Evolutionary conservation across 306 rosid genomes (phyloP).

Genomic region (Quercus robur): DNA sequence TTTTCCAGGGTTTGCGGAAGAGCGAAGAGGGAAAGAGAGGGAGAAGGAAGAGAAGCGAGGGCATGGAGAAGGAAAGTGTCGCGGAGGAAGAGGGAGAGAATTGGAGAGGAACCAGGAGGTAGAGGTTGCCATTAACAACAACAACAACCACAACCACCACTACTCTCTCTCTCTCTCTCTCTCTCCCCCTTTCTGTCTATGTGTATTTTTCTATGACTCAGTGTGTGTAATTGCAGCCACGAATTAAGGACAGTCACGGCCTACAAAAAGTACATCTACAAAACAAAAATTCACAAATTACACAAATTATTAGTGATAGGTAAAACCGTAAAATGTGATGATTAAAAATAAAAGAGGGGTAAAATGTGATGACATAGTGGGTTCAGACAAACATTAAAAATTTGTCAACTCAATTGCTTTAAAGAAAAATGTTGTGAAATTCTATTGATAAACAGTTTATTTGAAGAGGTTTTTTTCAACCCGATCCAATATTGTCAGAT

Average conservation of each 20-base stretch:
- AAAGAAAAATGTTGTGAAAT: too few relatives aligned
- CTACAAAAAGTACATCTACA: too few relatives aligned
- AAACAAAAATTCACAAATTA: too few relatives aligned
- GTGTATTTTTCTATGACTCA: neutral
- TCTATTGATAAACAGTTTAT: too few relatives aligned
- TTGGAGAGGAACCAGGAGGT: constrained; percentile 56
- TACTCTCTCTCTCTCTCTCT: neutral
- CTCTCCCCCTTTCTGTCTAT: neutral
- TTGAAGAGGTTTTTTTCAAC: too few relatives aligned
- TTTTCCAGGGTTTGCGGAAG: constrained; percentile 16
- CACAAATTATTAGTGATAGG: too few relatives aligned
- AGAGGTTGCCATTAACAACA: constrained; percentile 69
- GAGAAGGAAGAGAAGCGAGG: neutral
- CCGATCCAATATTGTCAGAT: too few relatives aligned
- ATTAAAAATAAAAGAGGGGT: too few relatives aligned
- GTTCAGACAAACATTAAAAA: too few relatives aligned
- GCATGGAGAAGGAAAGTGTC: constrained; percentile 6
- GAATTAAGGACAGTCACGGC: neutral
- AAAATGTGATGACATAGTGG: too few relatives aligned
- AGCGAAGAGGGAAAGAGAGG: constrained; percentile 17
- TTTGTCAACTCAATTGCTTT: too few relatives aligned
- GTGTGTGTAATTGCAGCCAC: constrained; percentile 2
- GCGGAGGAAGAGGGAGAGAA: constrained; percentile 35
- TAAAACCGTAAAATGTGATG: too few relatives aligned
- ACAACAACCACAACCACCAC: constrained; percentile 28